These are phyloP conservation scores for Falciphora oryzae DNA, from an alignment of 2,329 filamentous ascomycete genomes.

Conservation along the genomic window DNA sequence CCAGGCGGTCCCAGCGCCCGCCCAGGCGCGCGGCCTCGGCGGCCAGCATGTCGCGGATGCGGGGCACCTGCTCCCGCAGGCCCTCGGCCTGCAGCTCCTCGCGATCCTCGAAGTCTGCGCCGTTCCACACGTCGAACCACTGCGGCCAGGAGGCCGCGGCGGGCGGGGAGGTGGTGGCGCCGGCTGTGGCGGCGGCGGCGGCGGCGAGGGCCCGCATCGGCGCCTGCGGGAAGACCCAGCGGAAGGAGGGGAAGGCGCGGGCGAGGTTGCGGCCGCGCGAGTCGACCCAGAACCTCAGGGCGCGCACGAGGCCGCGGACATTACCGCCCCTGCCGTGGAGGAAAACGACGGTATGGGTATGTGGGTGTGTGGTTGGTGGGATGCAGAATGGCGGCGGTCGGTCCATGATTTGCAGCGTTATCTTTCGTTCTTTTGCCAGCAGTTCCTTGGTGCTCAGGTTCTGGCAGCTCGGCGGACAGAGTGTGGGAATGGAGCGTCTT, in stretches of 20 bases:
- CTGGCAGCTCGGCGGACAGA: too few species aligned
- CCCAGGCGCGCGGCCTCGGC: conserved; percentile 26
- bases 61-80: conserved; percentile 29
- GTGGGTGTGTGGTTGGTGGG: conserved; percentile 12
- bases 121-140: conserved; percentile 46
- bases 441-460: too few species aligned
- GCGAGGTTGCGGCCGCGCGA: conserved; percentile 28
- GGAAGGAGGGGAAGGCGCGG: conserved; percentile 36
- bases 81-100: conserved; percentile 37
- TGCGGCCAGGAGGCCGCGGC: conserved; percentile 18
- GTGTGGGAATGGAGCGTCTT: too few species aligned
- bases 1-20: conserved; percentile 28
- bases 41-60: conserved; percentile 26
- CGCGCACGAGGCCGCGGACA: conserved; percentile 23
- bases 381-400: too few species aligned
- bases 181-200: too few species aligned
- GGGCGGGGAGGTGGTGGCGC: too few species aligned
- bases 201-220: conserved; percentile 9
- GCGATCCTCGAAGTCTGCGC: conserved; percentile 29
- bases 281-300: conserved; percentile 20
- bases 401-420: too few species aligned
- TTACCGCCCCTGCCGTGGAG: conserved; percentile 38
- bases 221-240: conserved; percentile 44
- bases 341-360: conserved; percentile 38
- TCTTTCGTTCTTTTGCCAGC: too few species aligned